Percentiles rank a stretch among this genome's conserved stretches.
Conservation (phyloP, 129 eudicot species). For the Cynara cardunculus region DNA sequence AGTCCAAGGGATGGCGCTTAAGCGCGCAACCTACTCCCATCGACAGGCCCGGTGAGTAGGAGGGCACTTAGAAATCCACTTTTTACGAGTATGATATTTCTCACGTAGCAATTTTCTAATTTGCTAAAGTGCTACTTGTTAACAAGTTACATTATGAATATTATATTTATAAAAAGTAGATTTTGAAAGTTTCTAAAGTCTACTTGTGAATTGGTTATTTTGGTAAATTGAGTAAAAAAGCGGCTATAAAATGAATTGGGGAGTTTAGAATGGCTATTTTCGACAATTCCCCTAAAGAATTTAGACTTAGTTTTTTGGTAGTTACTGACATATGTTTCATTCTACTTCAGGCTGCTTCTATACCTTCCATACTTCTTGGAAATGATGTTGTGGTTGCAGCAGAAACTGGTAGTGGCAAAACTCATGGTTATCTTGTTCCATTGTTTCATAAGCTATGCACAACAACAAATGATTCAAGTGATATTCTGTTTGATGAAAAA, state of each 20-base stretch:
- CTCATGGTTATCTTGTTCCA: constrained; percentile 91
- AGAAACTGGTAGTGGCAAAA: constrained; percentile 98
- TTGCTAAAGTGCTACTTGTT: background rate
- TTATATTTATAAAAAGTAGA: background rate
- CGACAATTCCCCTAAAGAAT: background rate
- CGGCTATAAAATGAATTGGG: background rate
- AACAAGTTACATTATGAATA: too few species aligned
- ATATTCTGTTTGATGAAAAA: constrained; percentile 16
- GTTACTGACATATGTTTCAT: background rate
- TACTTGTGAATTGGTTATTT: background rate
- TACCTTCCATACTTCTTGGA: constrained; percentile 73
- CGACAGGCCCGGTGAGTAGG: too few species aligned
- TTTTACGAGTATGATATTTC: too few species aligned
- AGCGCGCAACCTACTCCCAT: too few species aligned
- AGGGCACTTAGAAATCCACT: too few species aligned
- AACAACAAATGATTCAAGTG: constrained; percentile 19
- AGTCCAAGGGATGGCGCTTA: background rate
- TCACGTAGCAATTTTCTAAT: background rate
- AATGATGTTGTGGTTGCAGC: constrained; percentile 90
- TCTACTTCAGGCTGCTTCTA: constrained; percentile 65
- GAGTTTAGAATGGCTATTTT: background rate
- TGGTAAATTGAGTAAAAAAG: background rate
- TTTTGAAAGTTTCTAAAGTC: background rate
- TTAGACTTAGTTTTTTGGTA: background rate
- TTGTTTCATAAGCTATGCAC: constrained; percentile 51